Conservation (phyloP, 768 basidiomycete genomes). For the Sporobolomyces phaffii region DNA sequence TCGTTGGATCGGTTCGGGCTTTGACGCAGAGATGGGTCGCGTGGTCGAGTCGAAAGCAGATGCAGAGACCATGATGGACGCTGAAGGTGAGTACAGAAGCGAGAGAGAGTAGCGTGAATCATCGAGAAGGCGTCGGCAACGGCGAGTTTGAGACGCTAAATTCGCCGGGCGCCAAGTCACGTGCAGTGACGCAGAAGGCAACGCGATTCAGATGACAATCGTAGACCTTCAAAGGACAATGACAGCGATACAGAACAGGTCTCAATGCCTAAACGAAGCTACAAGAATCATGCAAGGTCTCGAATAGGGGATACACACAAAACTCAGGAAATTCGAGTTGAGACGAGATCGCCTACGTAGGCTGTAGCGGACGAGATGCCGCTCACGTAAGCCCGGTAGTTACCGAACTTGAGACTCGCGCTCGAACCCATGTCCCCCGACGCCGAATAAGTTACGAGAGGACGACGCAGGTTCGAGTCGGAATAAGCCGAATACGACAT, state of each 20-base stretch:
- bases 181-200: too few species aligned
- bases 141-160: not conserved
- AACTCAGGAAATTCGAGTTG: not conserved
- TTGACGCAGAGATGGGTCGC: not conserved
- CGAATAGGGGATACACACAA: not conserved
- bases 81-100: too few species aligned
- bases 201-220: too few species aligned
- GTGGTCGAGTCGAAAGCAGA: not conserved
- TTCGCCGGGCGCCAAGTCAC: not conserved
- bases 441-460: slow-evolving; percentile 1
- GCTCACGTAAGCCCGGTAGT: slow-evolving; percentile 2
- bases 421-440: slow-evolving; percentile 20
- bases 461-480: not conserved
- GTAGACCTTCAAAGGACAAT: too few species aligned
- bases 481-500: slow-evolving; percentile 17
- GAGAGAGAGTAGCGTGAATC: not conserved
- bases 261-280: too few species aligned
- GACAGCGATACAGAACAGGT: too few species aligned
- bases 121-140: not conserved
- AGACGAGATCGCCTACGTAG: slow-evolving; percentile 19
- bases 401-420: slow-evolving; percentile 20
- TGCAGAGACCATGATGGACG: not conserved
- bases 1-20: not conserved
- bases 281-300: too few species aligned
- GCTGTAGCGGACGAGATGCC: not conserved